These are phyloP conservation scores for Dioszegia aurantiaca DNA, from an alignment of 768 basidiomycete genomes.

Conservation along the genomic window DNA sequence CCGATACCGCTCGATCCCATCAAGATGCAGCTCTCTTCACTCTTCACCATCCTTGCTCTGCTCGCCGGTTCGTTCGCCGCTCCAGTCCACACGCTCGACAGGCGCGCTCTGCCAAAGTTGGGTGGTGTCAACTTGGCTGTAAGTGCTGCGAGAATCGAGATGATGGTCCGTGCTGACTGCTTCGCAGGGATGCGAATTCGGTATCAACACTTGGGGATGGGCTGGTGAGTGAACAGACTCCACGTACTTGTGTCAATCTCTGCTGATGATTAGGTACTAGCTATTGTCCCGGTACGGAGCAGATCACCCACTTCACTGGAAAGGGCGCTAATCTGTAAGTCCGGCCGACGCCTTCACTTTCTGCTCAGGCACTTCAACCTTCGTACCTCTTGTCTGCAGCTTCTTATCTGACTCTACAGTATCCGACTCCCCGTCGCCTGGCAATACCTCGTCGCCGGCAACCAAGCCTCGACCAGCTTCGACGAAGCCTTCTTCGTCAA, in stretches of 20 bases:
- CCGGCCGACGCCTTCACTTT: no score
- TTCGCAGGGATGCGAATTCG: constrained; percentile 45
- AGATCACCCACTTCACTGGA: constrained; percentile 63
- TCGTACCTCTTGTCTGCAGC: not conserved
- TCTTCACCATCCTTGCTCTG: no score
- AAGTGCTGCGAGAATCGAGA: no score
- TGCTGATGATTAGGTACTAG: constrained; percentile 14
- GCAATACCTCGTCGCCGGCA: constrained; percentile 58
- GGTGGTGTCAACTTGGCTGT: constrained; percentile 45
- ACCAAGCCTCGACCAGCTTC: constrained; percentile 47
- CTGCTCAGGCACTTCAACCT: no score
- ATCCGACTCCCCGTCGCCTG: constrained; percentile 65
- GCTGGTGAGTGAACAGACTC: constrained; percentile 28
- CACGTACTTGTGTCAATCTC: not conserved
- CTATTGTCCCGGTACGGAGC: constrained; percentile 53
- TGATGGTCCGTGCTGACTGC: no score
- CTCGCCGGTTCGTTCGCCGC: no score
- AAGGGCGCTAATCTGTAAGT: constrained; percentile 55
- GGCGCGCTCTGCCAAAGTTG: constrained; percentile 26
- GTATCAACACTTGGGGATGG: constrained; percentile 27
- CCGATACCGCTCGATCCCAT: no score
- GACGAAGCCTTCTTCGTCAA: constrained; percentile 55
- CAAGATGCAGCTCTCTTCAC: no score
- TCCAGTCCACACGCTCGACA: not conserved
- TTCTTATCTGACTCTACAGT: constrained; percentile 26